phyloP scores from a whole-genome alignment of 2,329 filamentous ascomycete genomes.

The Penicillium sp. region DNA sequence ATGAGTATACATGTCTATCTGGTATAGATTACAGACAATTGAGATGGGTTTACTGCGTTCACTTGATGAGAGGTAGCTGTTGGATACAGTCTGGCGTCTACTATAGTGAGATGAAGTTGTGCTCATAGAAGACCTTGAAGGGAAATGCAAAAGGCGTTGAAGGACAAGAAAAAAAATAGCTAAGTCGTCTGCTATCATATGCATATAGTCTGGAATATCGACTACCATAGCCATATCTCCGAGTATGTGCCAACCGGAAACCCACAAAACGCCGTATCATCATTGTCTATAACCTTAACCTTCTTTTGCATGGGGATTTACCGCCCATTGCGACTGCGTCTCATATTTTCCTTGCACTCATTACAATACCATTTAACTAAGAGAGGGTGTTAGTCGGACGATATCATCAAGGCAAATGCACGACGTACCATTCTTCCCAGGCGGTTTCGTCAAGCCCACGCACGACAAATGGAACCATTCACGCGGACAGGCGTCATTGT shows the following conservation, averaged over 20 bases:
- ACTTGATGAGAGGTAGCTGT: no score
- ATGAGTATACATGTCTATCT: not conserved
- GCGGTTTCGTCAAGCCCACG: conserved; percentile 74
- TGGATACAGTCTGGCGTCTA: no score
- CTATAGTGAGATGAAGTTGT: not conserved
- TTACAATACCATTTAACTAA: conserved; percentile 82
- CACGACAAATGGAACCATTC: conserved; percentile 86
- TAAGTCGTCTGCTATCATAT: not conserved
- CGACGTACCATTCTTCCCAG: conserved; percentile 69
- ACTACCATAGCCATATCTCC: not conserved
- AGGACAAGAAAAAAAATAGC: not conserved
- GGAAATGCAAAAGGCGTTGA: no score
- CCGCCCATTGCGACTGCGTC: conserved; percentile 50
- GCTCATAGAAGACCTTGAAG: no score
- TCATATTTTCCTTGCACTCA: conserved; percentile 69
- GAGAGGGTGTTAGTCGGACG: conserved; percentile 18
- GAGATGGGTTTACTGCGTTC: not conserved
- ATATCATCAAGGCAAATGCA: not conserved
- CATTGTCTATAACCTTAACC: conserved; percentile 1
- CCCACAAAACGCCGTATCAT: conserved; percentile 7
- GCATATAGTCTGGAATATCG: conserved; percentile 1
- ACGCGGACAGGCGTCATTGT: conserved; percentile 67
- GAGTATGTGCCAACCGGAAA: not conserved
- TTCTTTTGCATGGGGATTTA: conserved; percentile 8
- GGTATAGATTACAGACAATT: not conserved